These are phyloP conservation scores for Meyerozyma carpophila DNA, from an alignment of 1,139 yeast genomes.

Conservation along the genomic window DNA sequence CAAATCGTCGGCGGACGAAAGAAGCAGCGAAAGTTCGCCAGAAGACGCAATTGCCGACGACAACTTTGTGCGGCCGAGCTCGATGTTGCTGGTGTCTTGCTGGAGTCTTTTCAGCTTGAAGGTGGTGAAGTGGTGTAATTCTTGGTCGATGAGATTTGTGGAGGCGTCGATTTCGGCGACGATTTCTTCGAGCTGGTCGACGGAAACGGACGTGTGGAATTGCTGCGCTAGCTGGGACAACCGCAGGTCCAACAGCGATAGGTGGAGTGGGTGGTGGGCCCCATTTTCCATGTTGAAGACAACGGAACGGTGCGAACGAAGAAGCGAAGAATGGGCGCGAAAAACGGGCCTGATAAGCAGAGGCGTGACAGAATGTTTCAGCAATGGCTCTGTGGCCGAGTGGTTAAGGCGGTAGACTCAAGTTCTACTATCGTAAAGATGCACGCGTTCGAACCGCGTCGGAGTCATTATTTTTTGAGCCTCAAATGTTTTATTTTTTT, in stretches of 20 bases:
- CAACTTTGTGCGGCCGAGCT: conserved; percentile 29
- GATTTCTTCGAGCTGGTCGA: conserved; percentile 16
- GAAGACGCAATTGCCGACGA: conserved; percentile 35
- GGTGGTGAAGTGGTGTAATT: conserved; percentile 21
- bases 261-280: background rate
- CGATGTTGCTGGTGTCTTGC: conserved; percentile 32
- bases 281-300: background rate
- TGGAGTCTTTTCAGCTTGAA: conserved; percentile 28
- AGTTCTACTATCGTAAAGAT: conserved; percentile 1
- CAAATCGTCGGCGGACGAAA: conserved; percentile 57
- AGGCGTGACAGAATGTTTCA: background rate
- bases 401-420: conserved; percentile 2
- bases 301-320: background rate
- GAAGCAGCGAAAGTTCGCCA: conserved; percentile 43
- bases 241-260: background rate
- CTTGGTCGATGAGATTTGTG: conserved; percentile 16
- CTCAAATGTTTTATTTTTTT: background rate
- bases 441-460: conserved; percentile 2
- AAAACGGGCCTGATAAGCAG: no score
- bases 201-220: conserved; percentile 10
- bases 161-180: conserved; percentile 17
- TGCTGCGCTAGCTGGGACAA: background rate
- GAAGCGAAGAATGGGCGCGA: background rate
- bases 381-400: conserved; percentile 2
- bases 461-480: conserved; percentile 1